Base-by-base conservation (phyloP, 768 basidiomycete genomes). In the Russula lepida region DNA sequence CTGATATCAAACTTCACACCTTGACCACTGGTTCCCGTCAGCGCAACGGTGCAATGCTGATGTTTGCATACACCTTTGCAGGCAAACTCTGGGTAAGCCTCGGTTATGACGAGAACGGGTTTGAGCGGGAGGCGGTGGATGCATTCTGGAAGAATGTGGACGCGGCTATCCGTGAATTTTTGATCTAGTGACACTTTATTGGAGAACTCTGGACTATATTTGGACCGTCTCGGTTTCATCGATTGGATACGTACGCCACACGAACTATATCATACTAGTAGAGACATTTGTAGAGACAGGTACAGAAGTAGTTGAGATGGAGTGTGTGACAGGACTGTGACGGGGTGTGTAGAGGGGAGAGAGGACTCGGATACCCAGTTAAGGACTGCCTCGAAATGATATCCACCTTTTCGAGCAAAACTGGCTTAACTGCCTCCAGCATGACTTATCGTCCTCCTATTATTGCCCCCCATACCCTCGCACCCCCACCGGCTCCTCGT, bases 1-100 rank as follows among this genome's bases (percentile, higher is more conserved):
- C 80, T 4, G 64, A 60, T 1, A 73, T 91, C 62, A 71, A 79
- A 70, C 75, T 92, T 21, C 83, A 88, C 65, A 85, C 84, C 4
- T 76, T 94, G 35, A 92, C 88, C 28, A 92, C 91, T 1, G 91
- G 89, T 3, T 89, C 87, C 7, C 79, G 91, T n/a, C 90, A 92
- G 69, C 81, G 89, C 3, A 69, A 80, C 0, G 84, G 88, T 11
- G 89, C 84, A 2, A 85, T 92, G 82, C 76, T 94, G 41, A 71
- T 94, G n/a, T 91, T 93, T 61, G 86, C 85, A 3, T 88, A 88
- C 71, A 89, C 86, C 0, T 88, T 86, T 65, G 82, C 76, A 23
- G 85, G 84, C 7, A 85, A 83, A 71, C 71, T 93, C 19, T 92
- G 87, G 87, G 69, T 92, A 37, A 89, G 85, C 65, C 75, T 92